Evolutionary conservation across 352 stramenopile species (phyloP), one percentile per base, ranked within the genome.

Genomic region (Phytophthora brassicae): DNA sequence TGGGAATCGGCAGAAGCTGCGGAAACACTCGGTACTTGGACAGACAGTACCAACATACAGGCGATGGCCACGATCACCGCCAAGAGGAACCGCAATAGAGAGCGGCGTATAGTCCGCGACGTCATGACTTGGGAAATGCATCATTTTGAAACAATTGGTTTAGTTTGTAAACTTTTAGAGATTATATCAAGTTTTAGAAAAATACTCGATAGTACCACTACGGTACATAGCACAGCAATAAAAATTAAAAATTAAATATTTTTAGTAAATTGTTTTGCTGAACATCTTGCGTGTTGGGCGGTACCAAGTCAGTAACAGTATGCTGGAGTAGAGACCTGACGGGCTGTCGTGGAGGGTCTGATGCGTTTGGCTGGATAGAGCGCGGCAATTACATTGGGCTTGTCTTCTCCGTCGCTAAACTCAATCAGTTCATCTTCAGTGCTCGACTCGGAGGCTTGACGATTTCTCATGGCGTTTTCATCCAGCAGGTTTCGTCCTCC

Each of bases 371-470:
- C 20, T n/a, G 44, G 24, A 20, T 41, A 17, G 11, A 70, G 61
- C n/a, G 22, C 45, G 4, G 39, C 20, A 31, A 51, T 60, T 16
- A 11, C 41, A 16, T 26, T 31, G 13, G 52, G 7, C 45, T 12
- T 20, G n/a, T 74, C 72, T 60, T 80, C 72, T 26, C 57, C 65
- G 51, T 80, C 72, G 36, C 72, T 80, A n/a, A 77, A 12, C 36
- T 83, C 74, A 14, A 75, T 49, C 5, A 75, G 35, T 6, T 78
- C 68, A 16, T 79, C 72, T 45, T 79, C 72, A n/a, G 60, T 66
- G 23, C 46, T 46, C 16, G 56, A 66, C 9, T 43, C 42, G 7
- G 14, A 53, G 3, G 8, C 19, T 22, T 52, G 20, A 4, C 16
- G 12, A 41, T 49, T 16, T 58, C 1, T 46, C 26, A 59, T 60